phyloP scores from a whole-genome alignment of 768 basidiomycete genomes.

The Calvatia gigantea region DNA sequence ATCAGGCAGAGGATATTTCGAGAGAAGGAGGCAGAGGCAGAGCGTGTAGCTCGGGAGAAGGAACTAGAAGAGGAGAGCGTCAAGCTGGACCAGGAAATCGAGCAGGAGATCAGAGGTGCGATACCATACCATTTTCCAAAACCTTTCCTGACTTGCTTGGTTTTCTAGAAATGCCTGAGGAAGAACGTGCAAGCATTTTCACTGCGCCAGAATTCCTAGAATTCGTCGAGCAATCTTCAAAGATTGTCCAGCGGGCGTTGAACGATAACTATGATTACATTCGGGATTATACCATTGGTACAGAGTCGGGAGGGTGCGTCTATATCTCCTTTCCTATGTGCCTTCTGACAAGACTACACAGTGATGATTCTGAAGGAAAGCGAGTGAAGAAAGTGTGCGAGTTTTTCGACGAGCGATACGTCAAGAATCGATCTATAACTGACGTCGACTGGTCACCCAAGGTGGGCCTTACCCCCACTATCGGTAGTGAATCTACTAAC shows the following conservation, averaged over 20 bases:
- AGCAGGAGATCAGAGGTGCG: conserved; percentile 79
- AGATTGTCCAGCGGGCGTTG: conserved; percentile 91
- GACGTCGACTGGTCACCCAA: conserved; percentile 98
- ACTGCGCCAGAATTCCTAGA: conserved; percentile 89
- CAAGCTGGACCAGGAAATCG: conserved; percentile 81
- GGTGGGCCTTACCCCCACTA: conserved; percentile 35
- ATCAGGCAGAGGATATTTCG: conserved; percentile 67
- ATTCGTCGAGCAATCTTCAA: conserved; percentile 92
- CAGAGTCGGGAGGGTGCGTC: conserved; percentile 78
- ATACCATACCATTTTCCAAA: background rate
- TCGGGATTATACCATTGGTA: conserved; percentile 90
- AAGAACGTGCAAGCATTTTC: conserved; percentile 78
- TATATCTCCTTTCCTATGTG: background rate
- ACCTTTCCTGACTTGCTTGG: background rate
- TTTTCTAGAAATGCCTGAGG: conserved; percentile 73
- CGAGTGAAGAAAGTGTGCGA: conserved; percentile 92
- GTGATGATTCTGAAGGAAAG: conserved; percentile 88
- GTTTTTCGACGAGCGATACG: conserved; percentile 89
- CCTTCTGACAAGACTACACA: conserved; percentile 23
- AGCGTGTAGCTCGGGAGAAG: conserved; percentile 61
- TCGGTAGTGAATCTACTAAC: background rate
- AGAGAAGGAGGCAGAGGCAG: conserved; percentile 61
- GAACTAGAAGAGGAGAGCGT: conserved; percentile 82
- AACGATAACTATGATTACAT: conserved; percentile 97
- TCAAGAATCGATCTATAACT: conserved; percentile 92